A percentile compares a stretch with the other conserved stretches of the same genome.
phyloP scores from a whole-genome alignment of 2,329 filamentous ascomycete species.

The Fusarium devonianum region DNA sequence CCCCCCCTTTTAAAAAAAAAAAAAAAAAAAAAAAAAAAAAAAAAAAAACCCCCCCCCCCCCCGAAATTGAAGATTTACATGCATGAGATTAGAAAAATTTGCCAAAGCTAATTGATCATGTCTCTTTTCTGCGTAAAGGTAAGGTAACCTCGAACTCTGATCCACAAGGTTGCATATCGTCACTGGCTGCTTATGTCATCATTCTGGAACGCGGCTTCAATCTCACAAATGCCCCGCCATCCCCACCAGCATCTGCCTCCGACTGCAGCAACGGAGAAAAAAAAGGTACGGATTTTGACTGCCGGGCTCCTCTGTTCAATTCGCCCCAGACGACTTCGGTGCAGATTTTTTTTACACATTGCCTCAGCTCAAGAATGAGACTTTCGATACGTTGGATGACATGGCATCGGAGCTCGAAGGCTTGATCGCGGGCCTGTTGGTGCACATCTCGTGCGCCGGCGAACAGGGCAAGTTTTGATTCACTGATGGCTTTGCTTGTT shows the following conservation, averaged over 20 bases:
- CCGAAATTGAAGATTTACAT: too few relatives aligned
- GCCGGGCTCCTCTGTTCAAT: constrained; percentile 41
- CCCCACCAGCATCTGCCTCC: constrained; percentile 34
- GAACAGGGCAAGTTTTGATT: constrained; percentile 47
- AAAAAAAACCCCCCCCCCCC: too few relatives aligned
- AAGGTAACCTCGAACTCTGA: neutral
- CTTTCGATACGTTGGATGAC: constrained; percentile 13
- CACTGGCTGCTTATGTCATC: constrained; percentile 36
- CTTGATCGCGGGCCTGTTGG: constrained; percentile 47
- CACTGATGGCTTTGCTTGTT: constrained; percentile 1
- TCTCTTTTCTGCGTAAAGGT: neutral
- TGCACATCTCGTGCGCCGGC: constrained; percentile 49
- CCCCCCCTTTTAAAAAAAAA: too few relatives aligned
- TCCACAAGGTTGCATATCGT: neutral
- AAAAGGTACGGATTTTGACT: constrained; percentile 21
- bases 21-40: too few relatives aligned
- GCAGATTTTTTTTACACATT: constrained; percentile 29
- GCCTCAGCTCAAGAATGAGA: constrained; percentile 41
- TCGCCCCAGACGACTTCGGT: constrained; percentile 36
- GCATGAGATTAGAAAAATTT: too few relatives aligned
- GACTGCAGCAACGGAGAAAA: constrained; percentile 34
- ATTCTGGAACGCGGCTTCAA: neutral
- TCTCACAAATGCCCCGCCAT: constrained; percentile 29
- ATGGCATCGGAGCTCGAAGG: constrained; percentile 52
- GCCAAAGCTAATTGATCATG: too few relatives aligned